phyloP scores from a whole-genome alignment of 306 rosid genomes.

The Rubus parviflorus region DNA sequence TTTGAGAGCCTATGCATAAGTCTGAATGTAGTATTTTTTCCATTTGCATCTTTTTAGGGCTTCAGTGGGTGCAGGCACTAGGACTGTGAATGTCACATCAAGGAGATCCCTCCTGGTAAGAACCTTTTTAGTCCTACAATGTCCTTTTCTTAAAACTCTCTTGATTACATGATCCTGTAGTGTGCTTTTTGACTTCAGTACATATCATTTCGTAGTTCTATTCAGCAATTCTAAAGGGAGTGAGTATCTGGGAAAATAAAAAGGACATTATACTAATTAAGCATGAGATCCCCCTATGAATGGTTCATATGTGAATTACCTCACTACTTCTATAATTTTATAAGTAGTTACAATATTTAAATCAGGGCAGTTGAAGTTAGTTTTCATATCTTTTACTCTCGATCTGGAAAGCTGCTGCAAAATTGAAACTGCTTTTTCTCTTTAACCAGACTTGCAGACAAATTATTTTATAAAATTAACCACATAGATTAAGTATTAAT shows the following conservation, averaged over 20 bases:
- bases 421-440: background rate
- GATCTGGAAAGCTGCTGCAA: background rate
- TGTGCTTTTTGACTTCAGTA: background rate
- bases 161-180: background rate
- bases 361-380: background rate
- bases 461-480: background rate
- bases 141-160: background rate
- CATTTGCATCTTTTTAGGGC: conserved; percentile 41
- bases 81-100: conserved; percentile 34
- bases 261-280: background rate
- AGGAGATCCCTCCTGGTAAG: conserved; percentile 67
- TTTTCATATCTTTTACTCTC: background rate
- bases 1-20: background rate
- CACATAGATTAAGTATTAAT: background rate
- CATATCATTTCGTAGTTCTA: background rate
- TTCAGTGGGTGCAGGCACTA: conserved; percentile 45
- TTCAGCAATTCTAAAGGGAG: background rate
- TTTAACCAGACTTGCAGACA: background rate
- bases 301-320: background rate
- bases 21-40: conserved; percentile 17
- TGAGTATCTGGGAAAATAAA: background rate
- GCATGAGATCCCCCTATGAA: background rate
- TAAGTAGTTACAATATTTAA: background rate
- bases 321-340: background rate
- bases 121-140: background rate